Evolutionary conservation across 2,329 filamentous ascomycete species (phyloP).

Genomic region (Aspergillus fumigatiaffinis): DNA sequence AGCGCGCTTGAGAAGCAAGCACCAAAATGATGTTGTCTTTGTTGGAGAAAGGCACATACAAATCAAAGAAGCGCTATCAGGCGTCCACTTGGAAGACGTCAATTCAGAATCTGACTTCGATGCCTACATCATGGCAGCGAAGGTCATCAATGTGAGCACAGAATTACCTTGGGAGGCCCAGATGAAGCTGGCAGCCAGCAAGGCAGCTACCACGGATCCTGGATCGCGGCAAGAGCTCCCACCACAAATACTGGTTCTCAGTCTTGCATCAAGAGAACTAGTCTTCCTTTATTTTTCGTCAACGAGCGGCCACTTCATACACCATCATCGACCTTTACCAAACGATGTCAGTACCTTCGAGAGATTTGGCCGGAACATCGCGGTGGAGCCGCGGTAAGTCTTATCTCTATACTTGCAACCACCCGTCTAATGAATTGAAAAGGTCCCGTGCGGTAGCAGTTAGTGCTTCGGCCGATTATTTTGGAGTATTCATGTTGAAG

Average conservation of each 20-base stretch:
- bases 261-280: slow-evolving; percentile 67
- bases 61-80: slow-evolving; percentile 65
- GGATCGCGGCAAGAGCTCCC: slow-evolving; percentile 47
- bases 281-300: slow-evolving; percentile 69
- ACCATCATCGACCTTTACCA: slow-evolving; percentile 58
- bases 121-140: slow-evolving; percentile 72
- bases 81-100: slow-evolving; percentile 69
- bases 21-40: slow-evolving; percentile 78
- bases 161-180: slow-evolving; percentile 35
- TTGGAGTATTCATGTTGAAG: slow-evolving; percentile 69
- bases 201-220: slow-evolving; percentile 5
- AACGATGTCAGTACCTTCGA: slow-evolving; percentile 50
- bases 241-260: slow-evolving; percentile 75
- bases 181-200: slow-evolving; percentile 20
- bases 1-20: slow-evolving; percentile 66
- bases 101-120: slow-evolving; percentile 75
- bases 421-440: slow-evolving; percentile 9
- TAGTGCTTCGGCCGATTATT: slow-evolving; percentile 64
- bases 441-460: slow-evolving; percentile 60
- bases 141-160: slow-evolving; percentile 62
- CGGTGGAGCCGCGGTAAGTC: slow-evolving; percentile 72
- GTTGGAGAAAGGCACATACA: slow-evolving; percentile 79
- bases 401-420: not conserved
- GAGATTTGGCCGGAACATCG: slow-evolving; percentile 62
- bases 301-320: slow-evolving; percentile 55